Percentiles rank a stretch among this genome's conserved stretches.
Conservation (phyloP, 1,284 basidiomycete species). For the Veloboletus limbatus region DNA sequence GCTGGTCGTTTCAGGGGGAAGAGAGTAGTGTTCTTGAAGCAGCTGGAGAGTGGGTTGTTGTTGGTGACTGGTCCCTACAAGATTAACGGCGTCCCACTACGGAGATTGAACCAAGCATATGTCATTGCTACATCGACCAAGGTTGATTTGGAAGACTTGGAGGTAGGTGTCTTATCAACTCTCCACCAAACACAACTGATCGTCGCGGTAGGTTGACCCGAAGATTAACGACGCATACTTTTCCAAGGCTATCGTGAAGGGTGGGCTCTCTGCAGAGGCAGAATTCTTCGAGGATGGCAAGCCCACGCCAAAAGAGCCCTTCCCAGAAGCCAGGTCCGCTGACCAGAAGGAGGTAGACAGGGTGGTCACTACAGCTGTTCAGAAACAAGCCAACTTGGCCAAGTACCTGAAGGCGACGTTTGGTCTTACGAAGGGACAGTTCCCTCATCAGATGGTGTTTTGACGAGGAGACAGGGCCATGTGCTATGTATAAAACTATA, state of each 20-base stretch:
- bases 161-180: slow-evolving; percentile 43
- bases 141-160: slow-evolving; percentile 79
- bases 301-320: slow-evolving; percentile 88
- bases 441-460: slow-evolving; percentile 86
- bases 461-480: slow-evolving; percentile 51
- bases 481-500: slow-evolving; percentile 28
- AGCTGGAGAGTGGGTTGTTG: slow-evolving; percentile 89
- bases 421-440: slow-evolving; percentile 94
- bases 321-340: slow-evolving; percentile 85
- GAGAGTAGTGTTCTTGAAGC: slow-evolving; percentile 98
- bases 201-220: slow-evolving; percentile 61
- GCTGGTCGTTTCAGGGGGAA: slow-evolving; percentile 98
- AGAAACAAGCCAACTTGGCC: slow-evolving; percentile 88
- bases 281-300: slow-evolving; percentile 96
- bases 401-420: slow-evolving; percentile 96
- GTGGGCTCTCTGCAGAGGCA: slow-evolving; percentile 80
- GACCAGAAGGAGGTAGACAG: slow-evolving; percentile 96
- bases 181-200: slow-evolving; percentile 9
- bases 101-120: slow-evolving; percentile 99
- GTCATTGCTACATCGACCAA: slow-evolving; percentile 98
- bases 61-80: slow-evolving; percentile 98
- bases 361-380: slow-evolving; percentile 80
- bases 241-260: slow-evolving; percentile 74
- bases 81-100: slow-evolving; percentile 97
- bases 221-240: slow-evolving; percentile 98